Conservation (phyloP, 2,329 filamentous ascomycete species). For the Monosporascus sp. region DNA sequence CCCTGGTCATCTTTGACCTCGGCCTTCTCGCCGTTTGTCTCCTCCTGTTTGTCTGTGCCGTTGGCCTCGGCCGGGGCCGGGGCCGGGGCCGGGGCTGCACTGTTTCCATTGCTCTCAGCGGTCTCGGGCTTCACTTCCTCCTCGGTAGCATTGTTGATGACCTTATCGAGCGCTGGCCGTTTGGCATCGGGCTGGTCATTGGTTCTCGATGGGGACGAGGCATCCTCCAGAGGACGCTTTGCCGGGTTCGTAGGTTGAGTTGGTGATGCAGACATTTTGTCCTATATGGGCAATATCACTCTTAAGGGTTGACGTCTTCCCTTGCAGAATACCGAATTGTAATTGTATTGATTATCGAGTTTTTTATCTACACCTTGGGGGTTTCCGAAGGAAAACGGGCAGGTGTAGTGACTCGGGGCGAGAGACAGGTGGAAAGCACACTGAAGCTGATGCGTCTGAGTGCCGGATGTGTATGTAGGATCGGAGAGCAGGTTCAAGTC, state of each 20-base stretch:
- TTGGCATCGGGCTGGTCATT: slow-evolving; percentile 96
- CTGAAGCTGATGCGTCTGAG: slow-evolving; percentile 14
- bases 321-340: slow-evolving; percentile 32
- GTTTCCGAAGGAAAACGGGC: slow-evolving; percentile 89
- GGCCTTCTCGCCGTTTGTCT: slow-evolving; percentile 44
- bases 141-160: slow-evolving; percentile 56
- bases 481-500: slow-evolving; percentile 17
- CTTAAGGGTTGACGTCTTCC: slow-evolving; percentile 15
- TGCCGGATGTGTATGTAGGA: slow-evolving; percentile 12
- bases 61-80: slow-evolving; percentile 40
- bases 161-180: slow-evolving; percentile 90
- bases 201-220: slow-evolving; percentile 86
- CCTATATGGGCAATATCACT: slow-evolving; percentile 29
- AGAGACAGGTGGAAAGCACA: slow-evolving; percentile 30
- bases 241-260: slow-evolving; percentile 61
- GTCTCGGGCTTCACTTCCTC: slow-evolving; percentile 41
- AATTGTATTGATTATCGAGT: slow-evolving; percentile 42
- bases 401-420: slow-evolving; percentile 62
- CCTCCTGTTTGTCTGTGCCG: slow-evolving; percentile 36
- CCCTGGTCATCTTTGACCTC: slow-evolving; percentile 54
- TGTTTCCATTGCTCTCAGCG: slow-evolving; percentile 32
- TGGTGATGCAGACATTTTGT: slow-evolving; percentile 69
- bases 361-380: slow-evolving; percentile 80
- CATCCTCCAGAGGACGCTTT: slow-evolving; percentile 95
- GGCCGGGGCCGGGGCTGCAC: slow-evolving; percentile 27